These are phyloP conservation scores for Vachellia collinsii DNA, from an alignment of 306 rosid genomes.

Conservation along the genomic window DNA sequence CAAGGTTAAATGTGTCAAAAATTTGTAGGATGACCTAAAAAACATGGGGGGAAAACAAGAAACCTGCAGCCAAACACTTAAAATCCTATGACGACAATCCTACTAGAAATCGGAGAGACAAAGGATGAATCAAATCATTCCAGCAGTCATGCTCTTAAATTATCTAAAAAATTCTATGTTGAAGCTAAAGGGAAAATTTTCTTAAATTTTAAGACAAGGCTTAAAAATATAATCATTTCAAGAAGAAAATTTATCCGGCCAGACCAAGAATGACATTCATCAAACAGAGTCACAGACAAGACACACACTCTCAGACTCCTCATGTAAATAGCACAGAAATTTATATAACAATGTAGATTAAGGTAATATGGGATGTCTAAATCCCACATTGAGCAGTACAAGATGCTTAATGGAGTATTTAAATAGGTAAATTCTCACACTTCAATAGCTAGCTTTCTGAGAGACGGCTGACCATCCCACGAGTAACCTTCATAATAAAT, in stretches of 20 bases:
- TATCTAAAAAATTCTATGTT: neutral
- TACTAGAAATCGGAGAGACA: neutral
- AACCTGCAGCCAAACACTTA: neutral
- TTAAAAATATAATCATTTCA: neutral
- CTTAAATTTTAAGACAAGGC: neutral
- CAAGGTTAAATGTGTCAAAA: constrained; percentile 31
- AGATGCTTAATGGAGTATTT: no score
- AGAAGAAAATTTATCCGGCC: no score
- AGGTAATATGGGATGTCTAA: neutral
- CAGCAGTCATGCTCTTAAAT: neutral
- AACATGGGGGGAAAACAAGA: neutral
- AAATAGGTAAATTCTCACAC: neutral
- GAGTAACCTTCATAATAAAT: neutral
- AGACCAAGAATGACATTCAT: neutral
- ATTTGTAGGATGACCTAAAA: neutral
- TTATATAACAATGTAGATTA: neutral
- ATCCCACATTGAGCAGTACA: no score
- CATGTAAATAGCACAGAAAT: neutral
- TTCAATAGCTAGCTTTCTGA: neutral
- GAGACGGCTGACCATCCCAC: neutral
- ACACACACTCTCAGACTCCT: no score
- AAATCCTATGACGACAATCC: constrained; percentile 12
- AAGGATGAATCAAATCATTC: neutral
- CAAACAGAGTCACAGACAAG: neutral
- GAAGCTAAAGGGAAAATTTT: neutral